Base-by-base conservation (phyloP, 2,329 filamentous ascomycete species). In the Penicillium psychrosexuale region DNA sequence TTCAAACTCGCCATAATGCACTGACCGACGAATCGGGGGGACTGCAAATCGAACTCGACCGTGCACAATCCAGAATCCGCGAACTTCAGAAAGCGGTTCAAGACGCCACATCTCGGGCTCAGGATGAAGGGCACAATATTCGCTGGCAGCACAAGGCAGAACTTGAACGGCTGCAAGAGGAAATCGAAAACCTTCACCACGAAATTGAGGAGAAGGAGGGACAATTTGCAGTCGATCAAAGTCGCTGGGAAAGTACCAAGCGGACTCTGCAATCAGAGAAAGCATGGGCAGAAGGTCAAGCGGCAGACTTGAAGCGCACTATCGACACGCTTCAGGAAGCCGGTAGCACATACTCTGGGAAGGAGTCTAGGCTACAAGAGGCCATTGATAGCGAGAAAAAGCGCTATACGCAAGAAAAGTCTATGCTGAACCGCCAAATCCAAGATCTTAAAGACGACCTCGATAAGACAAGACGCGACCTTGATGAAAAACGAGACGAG, bases 401-500 rank as follows among this genome's bases (percentile, higher is more conserved):
- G 59, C 85, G 89, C 24, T 86, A 94, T 65, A 81, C 81, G 59
- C 84, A 82, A 52, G 88, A 93, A 64, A 88, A 93, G 67, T 82
- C 82, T 11, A 75, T 86, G 8, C 77, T 96, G 47, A 83, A 79
- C 58, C 81, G 83, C n/a, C 89, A 94, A 69, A 84, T 96, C 48
- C 83, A 88, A 44, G 86, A 88, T 47, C 78, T 94, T 9, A 86
- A 88, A 65, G 81, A 84, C 45, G 89, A 91, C 55, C 79, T 94
- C 12, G 81, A 87, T 53, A 78, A 82, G 28, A 84, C 87, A 59
- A 84, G 88, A 65, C 76, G 80, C n/a, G 78, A 84, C 40, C 72
- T 90, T 6, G 87, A 87, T 17, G 82, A 83, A 47, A 77, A 88
- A 27, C 83, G 86, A 49, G 81, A 79, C 49, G 88, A 92, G 64